phyloP scores from a whole-genome alignment of 805 yeast species.

The Yamadazyma olivae region DNA sequence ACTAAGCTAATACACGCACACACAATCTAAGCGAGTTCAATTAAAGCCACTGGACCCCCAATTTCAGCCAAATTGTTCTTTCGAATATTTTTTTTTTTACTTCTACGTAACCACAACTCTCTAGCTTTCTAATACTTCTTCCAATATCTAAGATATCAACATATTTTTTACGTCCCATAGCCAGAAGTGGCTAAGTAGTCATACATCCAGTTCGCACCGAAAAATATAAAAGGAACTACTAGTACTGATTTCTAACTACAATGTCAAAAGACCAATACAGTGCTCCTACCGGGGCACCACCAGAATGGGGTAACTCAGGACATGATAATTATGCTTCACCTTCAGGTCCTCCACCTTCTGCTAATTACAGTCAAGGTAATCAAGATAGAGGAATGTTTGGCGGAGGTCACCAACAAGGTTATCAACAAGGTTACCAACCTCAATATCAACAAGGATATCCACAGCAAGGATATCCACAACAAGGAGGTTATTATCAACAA shows the following conservation, averaged over 20 bases:
- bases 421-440: slow-evolving; percentile 20
- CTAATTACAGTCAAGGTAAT: slow-evolving; percentile 6
- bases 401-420: slow-evolving; percentile 18
- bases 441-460: slow-evolving; percentile 18
- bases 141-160: too few relatives aligned
- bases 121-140: too few relatives aligned
- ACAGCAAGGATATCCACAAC: slow-evolving; percentile 20
- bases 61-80: too few relatives aligned
- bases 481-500: slow-evolving; percentile 37
- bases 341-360: background rate
- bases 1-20: too few relatives aligned
- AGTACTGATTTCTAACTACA: background rate
- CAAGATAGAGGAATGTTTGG: slow-evolving; percentile 23
- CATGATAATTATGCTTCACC: slow-evolving; percentile 15
- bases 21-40: too few relatives aligned
- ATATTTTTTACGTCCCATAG: too few relatives aligned
- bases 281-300: slow-evolving; percentile 28
- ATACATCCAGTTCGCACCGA: too few relatives aligned
- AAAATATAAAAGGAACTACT: background rate
- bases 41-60: too few relatives aligned
- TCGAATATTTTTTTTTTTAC: too few relatives aligned
- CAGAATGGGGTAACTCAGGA: slow-evolving; percentile 18
- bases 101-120: too few relatives aligned
- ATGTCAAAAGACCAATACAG: slow-evolving; percentile 11
- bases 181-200: too few relatives aligned